Percentiles rank a stretch among this genome's conserved stretches.
phyloP scores from a whole-genome alignment of 2,329 filamentous ascomycete species.

The Diaporthe capsici region DNA sequence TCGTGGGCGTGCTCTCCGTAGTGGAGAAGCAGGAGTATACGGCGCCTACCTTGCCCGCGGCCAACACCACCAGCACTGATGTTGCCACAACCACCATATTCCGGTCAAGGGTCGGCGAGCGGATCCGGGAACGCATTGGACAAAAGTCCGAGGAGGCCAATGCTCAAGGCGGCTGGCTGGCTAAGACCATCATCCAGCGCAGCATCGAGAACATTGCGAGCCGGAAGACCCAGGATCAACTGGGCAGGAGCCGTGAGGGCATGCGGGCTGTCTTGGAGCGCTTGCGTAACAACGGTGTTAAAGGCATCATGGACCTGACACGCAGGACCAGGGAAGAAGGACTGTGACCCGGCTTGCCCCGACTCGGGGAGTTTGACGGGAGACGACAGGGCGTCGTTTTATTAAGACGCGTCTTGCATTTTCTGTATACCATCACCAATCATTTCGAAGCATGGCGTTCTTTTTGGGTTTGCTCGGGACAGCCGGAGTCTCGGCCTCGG shows the following conservation, averaged over 20 bases:
- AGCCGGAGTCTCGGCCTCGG: constrained; percentile 15
- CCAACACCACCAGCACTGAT: constrained; percentile 65
- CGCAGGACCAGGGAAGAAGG: constrained; percentile 57
- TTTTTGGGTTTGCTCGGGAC: constrained; percentile 27
- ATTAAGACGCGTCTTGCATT: not conserved
- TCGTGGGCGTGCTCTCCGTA: constrained; percentile 83
- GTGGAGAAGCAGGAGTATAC: constrained; percentile 82
- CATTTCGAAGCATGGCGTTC: constrained; percentile 40
- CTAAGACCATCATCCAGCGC: constrained; percentile 73
- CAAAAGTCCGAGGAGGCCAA: constrained; percentile 54
- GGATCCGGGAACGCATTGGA: constrained; percentile 69
- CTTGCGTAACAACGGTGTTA: constrained; percentile 70
- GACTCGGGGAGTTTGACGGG: not conserved
- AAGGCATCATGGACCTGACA: constrained; percentile 70
- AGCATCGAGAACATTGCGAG: constrained; percentile 86
- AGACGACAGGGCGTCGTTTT: not conserved
- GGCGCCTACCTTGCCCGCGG: constrained; percentile 49
- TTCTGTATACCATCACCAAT: constrained; percentile 31
- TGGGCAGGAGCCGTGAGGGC: constrained; percentile 85
- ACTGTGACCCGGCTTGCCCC: not conserved
- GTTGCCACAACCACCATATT: constrained; percentile 83
- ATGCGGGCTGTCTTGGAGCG: constrained; percentile 87
- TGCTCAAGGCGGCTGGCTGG: constrained; percentile 54
- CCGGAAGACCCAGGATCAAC: constrained; percentile 81
- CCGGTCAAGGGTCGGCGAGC: constrained; percentile 79